Percentiles rank a stretch among this genome's conserved stretches.
Evolutionary conservation across 208 protist species (phyloP).

Genomic region (Trypanosoma theileri): DNA sequence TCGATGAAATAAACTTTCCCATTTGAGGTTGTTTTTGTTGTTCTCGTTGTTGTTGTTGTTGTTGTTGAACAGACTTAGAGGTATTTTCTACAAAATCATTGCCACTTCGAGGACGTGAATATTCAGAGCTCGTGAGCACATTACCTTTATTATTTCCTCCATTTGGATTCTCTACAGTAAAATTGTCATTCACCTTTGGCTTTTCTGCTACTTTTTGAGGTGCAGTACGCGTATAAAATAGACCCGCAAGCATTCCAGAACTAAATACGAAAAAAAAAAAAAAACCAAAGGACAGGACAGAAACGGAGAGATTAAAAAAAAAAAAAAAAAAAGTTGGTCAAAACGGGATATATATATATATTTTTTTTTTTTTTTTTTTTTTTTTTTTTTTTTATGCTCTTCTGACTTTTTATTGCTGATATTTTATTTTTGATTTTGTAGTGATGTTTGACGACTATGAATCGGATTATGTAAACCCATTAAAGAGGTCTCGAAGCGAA

Average conservation of each 20-base stretch:
- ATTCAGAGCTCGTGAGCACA: no score
- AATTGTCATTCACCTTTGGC: not conserved
- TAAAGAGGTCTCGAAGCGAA: slow-evolving; percentile 13
- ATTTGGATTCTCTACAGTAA: not conserved
- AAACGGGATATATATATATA: not conserved
- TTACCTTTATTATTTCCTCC: no score
- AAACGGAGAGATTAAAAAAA: slow-evolving; percentile 7
- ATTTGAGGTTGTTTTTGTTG: not conserved
- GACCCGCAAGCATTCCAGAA: slow-evolving; percentile 10
- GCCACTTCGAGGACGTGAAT: no score
- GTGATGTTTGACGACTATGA: slow-evolving; percentile 13
- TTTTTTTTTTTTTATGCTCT: slow-evolving; percentile 5
- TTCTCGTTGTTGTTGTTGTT: not conserved
- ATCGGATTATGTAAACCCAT: slow-evolving; percentile 7
- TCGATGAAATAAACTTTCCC: slow-evolving; percentile 15
- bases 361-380: slow-evolving; percentile 2
- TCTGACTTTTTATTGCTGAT: not conserved
- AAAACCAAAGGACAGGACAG: not conserved
- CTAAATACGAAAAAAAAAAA: slow-evolving; percentile 18
- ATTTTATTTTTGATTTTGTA: slow-evolving; percentile 5
- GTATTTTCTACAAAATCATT: no score
- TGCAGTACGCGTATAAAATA: slow-evolving; percentile 21
- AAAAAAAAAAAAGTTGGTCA: not conserved
- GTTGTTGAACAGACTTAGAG: no score
- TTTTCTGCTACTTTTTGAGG: not conserved